Percentiles rank a stretch among this genome's conserved stretches.
These are phyloP conservation scores for Microdochium bolleyi DNA, from an alignment of 2,329 filamentous ascomycete genomes.

Conservation along the genomic window DNA sequence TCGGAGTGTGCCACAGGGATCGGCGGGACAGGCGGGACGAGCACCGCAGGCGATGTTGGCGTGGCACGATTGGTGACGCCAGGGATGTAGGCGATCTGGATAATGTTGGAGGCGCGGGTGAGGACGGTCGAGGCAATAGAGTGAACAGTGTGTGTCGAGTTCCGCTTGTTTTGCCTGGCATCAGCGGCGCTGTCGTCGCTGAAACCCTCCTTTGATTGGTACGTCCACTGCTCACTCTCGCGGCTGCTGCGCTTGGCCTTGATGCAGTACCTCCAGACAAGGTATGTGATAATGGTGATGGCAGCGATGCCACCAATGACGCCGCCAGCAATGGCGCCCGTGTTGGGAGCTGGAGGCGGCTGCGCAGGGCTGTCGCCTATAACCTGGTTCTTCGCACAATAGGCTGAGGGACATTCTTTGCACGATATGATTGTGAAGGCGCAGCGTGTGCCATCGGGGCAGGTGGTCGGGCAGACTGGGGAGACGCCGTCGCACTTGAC, in stretches of 20 bases:
- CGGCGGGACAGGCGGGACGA: constrained; percentile 88
- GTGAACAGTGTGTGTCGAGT: constrained; percentile 76
- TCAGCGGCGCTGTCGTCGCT: constrained; percentile 21
- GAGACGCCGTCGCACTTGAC: constrained; percentile 33
- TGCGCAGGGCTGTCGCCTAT: constrained; percentile 2
- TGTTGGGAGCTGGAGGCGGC: constrained; percentile 39
- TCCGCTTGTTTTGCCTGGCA: constrained; percentile 51
- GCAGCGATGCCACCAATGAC: constrained; percentile 77
- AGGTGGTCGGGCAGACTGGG: constrained; percentile 38
- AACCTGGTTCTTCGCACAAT: constrained; percentile 30
- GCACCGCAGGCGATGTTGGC: constrained; percentile 69
- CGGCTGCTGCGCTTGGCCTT: constrained; percentile 65
- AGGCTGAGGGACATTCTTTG: constrained; percentile 35
- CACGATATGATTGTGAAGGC: constrained; percentile 36
- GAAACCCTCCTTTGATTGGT: constrained; percentile 42
- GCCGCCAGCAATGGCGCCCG: constrained; percentile 84
- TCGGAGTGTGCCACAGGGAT: constrained; percentile 65
- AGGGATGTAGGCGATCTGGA: constrained; percentile 98
- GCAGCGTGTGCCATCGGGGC: constrained; percentile 28
- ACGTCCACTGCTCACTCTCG: constrained; percentile 48
- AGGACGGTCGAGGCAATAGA: constrained; percentile 94
- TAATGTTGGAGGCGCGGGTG: constrained; percentile 95
- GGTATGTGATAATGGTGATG: constrained; percentile 66
- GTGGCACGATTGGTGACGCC: constrained; percentile 90
- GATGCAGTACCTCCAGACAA: constrained; percentile 83